Base-by-base conservation (phyloP, 2,329 filamentous ascomycete genomes). In the Stachybotrys echinatus region DNA sequence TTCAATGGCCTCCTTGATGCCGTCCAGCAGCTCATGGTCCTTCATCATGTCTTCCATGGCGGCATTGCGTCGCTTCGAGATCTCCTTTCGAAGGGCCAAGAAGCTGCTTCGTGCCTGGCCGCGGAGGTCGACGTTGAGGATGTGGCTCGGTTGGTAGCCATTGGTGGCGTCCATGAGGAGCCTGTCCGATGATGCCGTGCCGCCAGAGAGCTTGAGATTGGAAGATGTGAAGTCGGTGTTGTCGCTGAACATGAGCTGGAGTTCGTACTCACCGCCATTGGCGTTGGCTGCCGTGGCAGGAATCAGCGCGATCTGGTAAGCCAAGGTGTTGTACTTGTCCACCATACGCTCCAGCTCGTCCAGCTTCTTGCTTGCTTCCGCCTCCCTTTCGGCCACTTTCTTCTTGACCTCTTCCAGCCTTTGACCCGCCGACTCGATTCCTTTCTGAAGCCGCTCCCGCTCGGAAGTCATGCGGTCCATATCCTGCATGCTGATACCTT, bases 381-480 rank as follows among this genome's bases (percentile, higher is more conserved):
- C 69, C 69, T 99, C 95, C 61, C 89, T 94, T 58, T 96, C 91
- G 18, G 85, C 80, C 1, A 94, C 87, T 57, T 83, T 86, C 56
- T 82, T 86, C 73, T 95, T 95, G 8, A 87, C 81, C 54, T 97
- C 94, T 50, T 96, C 92, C 0, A 96, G 76, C 48, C 89, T 81
- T 49, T 81, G 77, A 6, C 83, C 78, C 0, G 89, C 88, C 2
- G 85, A 81, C 59, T 96, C 90, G 42, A 96, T 86, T 40, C 86
- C 88, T 60, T 87, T 92, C 56, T 95, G 89, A n/a, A 99, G 79
- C 44, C 94, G 85, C 62, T 99, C 94, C 48, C 92, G 85, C 67
- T 99, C 94, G 34, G 89, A 86, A 59, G 91, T 96, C 92, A 99
- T 96, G 68, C 94, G 90, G 77, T 99, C 94, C 64, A 99, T 97